phyloP scores from a whole-genome alignment of 805 yeast species.

The Saturnispora besseyi region DNA sequence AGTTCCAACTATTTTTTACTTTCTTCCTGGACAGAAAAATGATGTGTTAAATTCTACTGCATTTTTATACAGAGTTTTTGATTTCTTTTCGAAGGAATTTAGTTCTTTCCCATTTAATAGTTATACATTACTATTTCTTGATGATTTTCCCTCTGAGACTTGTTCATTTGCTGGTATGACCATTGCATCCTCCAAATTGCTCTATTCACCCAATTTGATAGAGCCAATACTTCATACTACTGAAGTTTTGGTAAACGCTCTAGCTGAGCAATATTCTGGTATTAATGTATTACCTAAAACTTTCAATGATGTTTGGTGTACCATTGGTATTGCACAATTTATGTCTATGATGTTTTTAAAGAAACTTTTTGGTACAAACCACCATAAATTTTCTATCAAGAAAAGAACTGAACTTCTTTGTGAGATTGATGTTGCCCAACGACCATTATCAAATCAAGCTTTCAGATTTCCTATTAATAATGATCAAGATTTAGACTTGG shows the following conservation, averaged over 20 bases:
- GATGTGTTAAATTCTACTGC: constrained; percentile 64
- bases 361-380: constrained; percentile 74
- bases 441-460: constrained; percentile 71
- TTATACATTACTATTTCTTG: constrained; percentile 67
- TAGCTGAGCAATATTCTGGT: constrained; percentile 91
- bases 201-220: constrained; percentile 65
- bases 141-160: constrained; percentile 39
- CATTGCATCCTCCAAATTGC: constrained; percentile 45
- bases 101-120: constrained; percentile 90
- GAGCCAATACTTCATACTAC: constrained; percentile 73
- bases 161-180: constrained; percentile 71
- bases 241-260: constrained; percentile 53
- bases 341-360: constrained; percentile 71
- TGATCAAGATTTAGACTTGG: constrained; percentile 54
- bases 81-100: constrained; percentile 75
- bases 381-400: constrained; percentile 64
- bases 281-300: constrained; percentile 77
- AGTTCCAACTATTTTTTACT: constrained; percentile 54
- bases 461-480: constrained; percentile 52
- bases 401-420: constrained; percentile 57
- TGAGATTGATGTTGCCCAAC: constrained; percentile 64
- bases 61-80: constrained; percentile 69
- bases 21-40: constrained; percentile 48
- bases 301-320: constrained; percentile 81
- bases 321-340: constrained; percentile 72